A percentile compares a stretch with the other conserved stretches of the same genome.
These are phyloP conservation scores for Quercus alba DNA, from an alignment of 306 rosid genomes.

Conservation along the genomic window DNA sequence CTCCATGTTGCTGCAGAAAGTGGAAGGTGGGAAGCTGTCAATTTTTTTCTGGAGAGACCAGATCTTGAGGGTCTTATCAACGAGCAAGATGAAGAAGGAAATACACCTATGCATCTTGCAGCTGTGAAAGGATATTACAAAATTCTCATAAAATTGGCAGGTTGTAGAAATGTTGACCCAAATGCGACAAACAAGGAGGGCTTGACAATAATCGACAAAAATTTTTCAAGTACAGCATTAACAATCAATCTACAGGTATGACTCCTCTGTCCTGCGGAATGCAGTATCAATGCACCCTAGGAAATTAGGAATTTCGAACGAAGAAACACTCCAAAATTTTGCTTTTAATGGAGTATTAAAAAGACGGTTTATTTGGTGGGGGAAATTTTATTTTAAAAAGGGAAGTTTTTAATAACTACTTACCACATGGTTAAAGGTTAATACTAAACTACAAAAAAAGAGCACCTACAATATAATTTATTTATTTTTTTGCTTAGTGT, in stretches of 20 bases:
- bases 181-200: slow-evolving; percentile 1
- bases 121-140: neutral
- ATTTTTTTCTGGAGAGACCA: neutral
- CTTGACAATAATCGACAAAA: neutral
- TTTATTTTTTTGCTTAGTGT: too few relatives aligned
- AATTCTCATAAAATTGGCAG: neutral
- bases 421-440: too few relatives aligned
- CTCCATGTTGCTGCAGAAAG: slow-evolving; percentile 12
- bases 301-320: too few relatives aligned
- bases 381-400: too few relatives aligned
- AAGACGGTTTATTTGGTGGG: too few relatives aligned
- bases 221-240: neutral
- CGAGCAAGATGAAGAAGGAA: slow-evolving; percentile 17
- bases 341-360: accelerated
- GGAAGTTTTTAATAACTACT: too few relatives aligned
- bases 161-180: neutral
- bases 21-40: neutral
- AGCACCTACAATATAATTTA: too few relatives aligned
- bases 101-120: slow-evolving; percentile 19
- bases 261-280: accelerated
- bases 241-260: neutral
- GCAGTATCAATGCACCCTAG: too few relatives aligned
- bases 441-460: too few relatives aligned
- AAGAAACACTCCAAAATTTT: too few relatives aligned
- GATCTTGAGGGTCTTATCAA: neutral